Base-by-base conservation (phyloP, 75 land plant species). In the Pinus tabuliformis region DNA sequence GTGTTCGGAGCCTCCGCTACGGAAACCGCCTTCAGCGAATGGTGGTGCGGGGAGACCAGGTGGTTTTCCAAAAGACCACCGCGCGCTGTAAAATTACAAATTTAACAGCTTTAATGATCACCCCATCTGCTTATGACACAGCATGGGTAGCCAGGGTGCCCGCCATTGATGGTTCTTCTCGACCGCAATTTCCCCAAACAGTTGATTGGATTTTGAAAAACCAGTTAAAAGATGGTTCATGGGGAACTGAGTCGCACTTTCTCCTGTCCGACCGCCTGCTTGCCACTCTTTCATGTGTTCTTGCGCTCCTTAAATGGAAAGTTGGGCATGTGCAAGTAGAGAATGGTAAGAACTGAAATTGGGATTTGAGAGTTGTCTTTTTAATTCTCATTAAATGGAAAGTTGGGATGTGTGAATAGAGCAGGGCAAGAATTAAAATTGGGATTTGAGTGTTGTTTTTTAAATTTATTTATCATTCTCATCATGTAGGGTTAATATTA, bases 101-200 rank as follows among this genome's bases (percentile, higher is more conserved):
- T n/a, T n/a, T n/a, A n/a, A n/a, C n/a, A n/a, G 73, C 17, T 15
- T 21, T 21, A 62, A 49, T 30, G 56, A 72, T 72, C 22, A 72
- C 56, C 30, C 76, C 76, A 12, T 70, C 75, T 5, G 28, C 76
- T 18, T 75, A 75, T 58, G 63, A 75, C 59, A 75, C 76, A 6
- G 76, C 75, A 14, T 54, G 75, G 75, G 75, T 73, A 16, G 49
- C 57, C 18, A 30, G 49, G n/a, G 57, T 73, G 33, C 78, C 78
- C 36, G 30, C 78, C 28, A 15, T n/a, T 24, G 65, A 58, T 58
- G 60, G 60, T n/a, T 58, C 60, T n/a, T 17, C 22, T 8, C 37
- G 56, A 5, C 85, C 85, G 36, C 76, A 83, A 59, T 83, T 83
- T 54, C 85, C 85, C 22, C 49, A 21, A 39, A 42, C 75, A 21